Base-by-base conservation (phyloP, 108 stramenopile genomes). In the Cyclotella baltica region DNA sequence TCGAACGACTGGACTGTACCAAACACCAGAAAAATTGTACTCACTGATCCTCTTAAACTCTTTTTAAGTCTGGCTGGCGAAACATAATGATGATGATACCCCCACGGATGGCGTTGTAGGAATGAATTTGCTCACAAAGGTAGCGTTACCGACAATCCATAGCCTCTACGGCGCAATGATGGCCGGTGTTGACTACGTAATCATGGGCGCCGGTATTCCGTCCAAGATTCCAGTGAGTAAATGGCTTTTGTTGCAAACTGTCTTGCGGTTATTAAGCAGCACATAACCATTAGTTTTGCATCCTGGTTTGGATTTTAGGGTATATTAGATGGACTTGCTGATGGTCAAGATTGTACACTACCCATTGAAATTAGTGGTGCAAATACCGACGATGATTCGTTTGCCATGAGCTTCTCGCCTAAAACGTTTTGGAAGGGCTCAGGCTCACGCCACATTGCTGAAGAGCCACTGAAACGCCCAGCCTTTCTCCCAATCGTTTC, bases 151-250 rank as follows among this genome's bases (percentile, higher is more conserved):
- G 0, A 86, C 86, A 20, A 71, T 83, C 25, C 67, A 82, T 19
- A 72, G 70, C 15, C 47, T 86, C 15, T 86, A 86, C 55, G 86
- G 86, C 18, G 86, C 86, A 47, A 86, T 86, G 86, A 34, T 86
- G 4, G 86, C 86, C 9, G 82, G 70, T 0, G 86, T 86, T 25
- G 86, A 86, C 56, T 86, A 86, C 48, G 67, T 86, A 50, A 70
- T 86, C 58, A 86, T 86, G 86, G 86, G 86, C 4, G 86, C 86
- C 20, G 86, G 86, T 23, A 86, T 86, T 64, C 86, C 86, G 1
- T 66, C 57, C 34, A 69, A 77, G n/a, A 80, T 86, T 53, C 82
- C 86, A 15, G 56, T 57, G 22, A 57, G 56, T 1, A 16, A n/a
- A 48, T 1, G 18, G 47, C 47, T 16, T n/a, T 48, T 48, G 2